A percentile compares a stretch with the other conserved stretches of the same genome.
These are phyloP conservation scores for Hemileia vastatrix DNA, from an alignment of 1,284 basidiomycete genomes.

Conservation along the genomic window DNA sequence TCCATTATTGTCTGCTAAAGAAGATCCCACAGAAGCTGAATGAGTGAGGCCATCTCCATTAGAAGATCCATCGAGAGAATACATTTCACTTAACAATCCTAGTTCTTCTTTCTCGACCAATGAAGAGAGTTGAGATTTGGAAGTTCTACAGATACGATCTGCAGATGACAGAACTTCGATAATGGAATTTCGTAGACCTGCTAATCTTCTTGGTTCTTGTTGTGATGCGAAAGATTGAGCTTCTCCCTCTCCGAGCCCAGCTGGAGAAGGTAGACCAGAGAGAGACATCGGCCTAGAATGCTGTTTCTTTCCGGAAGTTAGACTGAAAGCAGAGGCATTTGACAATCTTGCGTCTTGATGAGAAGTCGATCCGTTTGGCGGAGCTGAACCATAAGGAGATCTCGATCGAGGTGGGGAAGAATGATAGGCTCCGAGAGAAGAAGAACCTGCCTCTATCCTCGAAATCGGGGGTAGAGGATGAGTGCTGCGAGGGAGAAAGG, in stretches of 20 bases:
- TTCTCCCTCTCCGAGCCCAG: neutral
- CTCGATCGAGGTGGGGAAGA: no score
- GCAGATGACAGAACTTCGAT: constrained; percentile 20
- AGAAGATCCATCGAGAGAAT: constrained; percentile 26
- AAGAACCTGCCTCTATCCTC: no score
- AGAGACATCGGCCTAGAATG: no score
- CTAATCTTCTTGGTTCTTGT: constrained; percentile 11
- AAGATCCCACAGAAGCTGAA: neutral
- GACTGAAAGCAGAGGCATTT: no score
- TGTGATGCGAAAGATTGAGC: neutral
- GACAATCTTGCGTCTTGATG: no score
- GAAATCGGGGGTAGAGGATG: no score
- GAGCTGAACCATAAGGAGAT: no score
- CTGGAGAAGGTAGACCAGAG: no score
- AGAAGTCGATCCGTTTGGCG: no score
- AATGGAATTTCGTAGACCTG: constrained; percentile 7
- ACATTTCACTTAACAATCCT: constrained; percentile 31
- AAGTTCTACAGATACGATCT: constrained; percentile 23
- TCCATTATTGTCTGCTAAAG: neutral
- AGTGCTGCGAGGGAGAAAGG: no score
- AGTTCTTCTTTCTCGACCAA: constrained; percentile 33
- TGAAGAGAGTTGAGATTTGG: constrained; percentile 15
- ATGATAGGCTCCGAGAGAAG: no score
- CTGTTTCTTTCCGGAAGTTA: no score
- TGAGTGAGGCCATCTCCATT: constrained; percentile 3